A percentile compares a stretch with the other conserved stretches of the same genome.
Conservation (phyloP, 2,329 filamentous ascomycete species). For the Aspergillus aculeatinus region DNA sequence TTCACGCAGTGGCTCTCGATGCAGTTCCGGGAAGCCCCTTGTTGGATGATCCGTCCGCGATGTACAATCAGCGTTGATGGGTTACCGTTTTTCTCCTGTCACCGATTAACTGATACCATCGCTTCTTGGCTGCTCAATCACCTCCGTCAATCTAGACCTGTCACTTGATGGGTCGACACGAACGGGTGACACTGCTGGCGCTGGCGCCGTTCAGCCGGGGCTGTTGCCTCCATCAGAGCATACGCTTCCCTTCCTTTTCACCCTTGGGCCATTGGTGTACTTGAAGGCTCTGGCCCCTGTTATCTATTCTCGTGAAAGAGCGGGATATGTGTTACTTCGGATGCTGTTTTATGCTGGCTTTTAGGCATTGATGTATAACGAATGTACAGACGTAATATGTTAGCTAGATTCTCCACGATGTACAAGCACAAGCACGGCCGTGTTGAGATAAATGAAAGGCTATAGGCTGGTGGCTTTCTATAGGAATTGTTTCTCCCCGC, state of each 20-base stretch:
- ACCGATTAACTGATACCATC: neutral
- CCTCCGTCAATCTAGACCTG: neutral
- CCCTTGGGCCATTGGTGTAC: slow-evolving; percentile 4
- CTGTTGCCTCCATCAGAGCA: neutral
- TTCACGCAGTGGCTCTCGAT: slow-evolving; percentile 85
- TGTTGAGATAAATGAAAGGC: neutral
- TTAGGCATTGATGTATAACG: slow-evolving; percentile 5
- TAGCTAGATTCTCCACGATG: slow-evolving; percentile 1
- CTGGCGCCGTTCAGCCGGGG: slow-evolving; percentile 13
- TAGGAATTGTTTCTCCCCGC: too few relatives aligned
- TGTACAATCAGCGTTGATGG: slow-evolving; percentile 2
- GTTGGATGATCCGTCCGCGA: slow-evolving; percentile 26
- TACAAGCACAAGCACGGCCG: neutral
- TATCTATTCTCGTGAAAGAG: neutral
- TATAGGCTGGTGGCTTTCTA: neutral
- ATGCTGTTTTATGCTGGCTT: neutral
- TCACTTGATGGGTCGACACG: neutral
- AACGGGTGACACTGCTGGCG: slow-evolving; percentile 9
- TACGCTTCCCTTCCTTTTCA: neutral
- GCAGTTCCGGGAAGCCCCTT: slow-evolving; percentile 53
- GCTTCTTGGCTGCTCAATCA: neutral
- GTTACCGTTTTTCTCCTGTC: neutral
- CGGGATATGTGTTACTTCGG: neutral
- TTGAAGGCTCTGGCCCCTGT: neutral
- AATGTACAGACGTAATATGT: slow-evolving; percentile 8